Conservation (phyloP, 2,329 filamentous ascomycete genomes). For the Phialemoniopsis sp. region DNA sequence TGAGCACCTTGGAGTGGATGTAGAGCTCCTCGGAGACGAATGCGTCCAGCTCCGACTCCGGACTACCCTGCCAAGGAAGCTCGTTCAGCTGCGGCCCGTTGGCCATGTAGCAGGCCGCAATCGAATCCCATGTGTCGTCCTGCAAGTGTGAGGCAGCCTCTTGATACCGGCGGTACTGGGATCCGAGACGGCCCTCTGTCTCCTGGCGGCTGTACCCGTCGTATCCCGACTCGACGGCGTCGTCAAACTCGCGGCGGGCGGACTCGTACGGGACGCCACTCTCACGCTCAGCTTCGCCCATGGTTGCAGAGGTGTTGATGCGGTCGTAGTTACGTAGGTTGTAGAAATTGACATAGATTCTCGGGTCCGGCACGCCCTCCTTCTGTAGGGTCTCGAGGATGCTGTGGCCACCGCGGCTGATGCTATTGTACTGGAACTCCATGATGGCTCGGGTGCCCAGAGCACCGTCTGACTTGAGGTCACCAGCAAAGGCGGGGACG, state of each 20-base stretch:
- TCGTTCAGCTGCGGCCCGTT: conserved; percentile 63
- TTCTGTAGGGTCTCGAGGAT: conserved; percentile 69
- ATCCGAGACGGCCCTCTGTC: conserved; percentile 23
- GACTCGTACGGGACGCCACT: conserved; percentile 66
- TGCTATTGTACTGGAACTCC: conserved; percentile 81
- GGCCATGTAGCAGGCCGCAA: conserved; percentile 81
- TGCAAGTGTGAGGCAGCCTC: conserved; percentile 54
- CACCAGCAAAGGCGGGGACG: conserved; percentile 78
- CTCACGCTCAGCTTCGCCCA: conserved; percentile 55
- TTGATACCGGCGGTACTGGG: conserved; percentile 68
- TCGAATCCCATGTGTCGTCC: conserved; percentile 65
- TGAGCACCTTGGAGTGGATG: conserved; percentile 66
- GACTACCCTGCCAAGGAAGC: conserved; percentile 49
- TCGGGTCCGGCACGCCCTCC: conserved; percentile 62
- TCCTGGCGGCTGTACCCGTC: conserved; percentile 22
- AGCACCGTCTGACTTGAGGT: conserved; percentile 67
- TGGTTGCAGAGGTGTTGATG: conserved; percentile 65
- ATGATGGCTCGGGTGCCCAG: conserved; percentile 80
- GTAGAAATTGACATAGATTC: conserved; percentile 76
- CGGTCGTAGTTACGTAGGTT: conserved; percentile 82
- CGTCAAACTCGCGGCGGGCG: conserved; percentile 60
- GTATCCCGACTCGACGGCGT: conserved; percentile 44
- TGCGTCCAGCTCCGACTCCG: conserved; percentile 53
- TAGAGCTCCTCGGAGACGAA: conserved; percentile 62
- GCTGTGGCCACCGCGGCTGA: conserved; percentile 70